A percentile compares a stretch with the other conserved stretches of the same genome.
Evolutionary conservation across 352 stramenopile genomes (phyloP).

Genomic region (Phytopythium helicoides): DNA sequence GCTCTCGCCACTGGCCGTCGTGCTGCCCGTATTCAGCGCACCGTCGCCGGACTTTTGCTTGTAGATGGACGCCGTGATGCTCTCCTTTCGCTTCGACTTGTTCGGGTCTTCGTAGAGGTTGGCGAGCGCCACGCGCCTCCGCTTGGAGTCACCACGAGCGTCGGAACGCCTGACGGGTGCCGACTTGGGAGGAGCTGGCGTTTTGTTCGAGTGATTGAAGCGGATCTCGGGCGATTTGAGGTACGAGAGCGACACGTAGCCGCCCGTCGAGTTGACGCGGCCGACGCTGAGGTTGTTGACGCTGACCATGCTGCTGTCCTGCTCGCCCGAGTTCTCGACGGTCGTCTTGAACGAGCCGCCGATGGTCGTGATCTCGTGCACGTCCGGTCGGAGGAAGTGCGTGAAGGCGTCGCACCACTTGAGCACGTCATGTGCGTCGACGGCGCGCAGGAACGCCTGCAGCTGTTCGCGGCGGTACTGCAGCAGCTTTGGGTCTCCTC

Average conservation of each 20-base stretch:
- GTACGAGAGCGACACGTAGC: slow-evolving; percentile 75
- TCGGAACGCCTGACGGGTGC: slow-evolving; percentile 14
- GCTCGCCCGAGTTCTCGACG: slow-evolving; percentile 19
- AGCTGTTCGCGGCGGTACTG: slow-evolving; percentile 62
- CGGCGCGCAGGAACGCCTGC: slow-evolving; percentile 53
- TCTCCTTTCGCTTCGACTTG: slow-evolving; percentile 13
- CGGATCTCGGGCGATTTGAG: slow-evolving; percentile 75
- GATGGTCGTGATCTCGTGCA: slow-evolving; percentile 42
- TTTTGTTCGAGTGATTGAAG: slow-evolving; percentile 49
- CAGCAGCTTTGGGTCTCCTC: slow-evolving; percentile 69
- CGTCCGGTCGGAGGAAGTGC: slow-evolving; percentile 59
- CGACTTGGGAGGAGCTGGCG: slow-evolving; percentile 13
- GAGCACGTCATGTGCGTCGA: slow-evolving; percentile 57
- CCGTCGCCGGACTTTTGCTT: slow-evolving; percentile 22
- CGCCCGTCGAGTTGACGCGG: slow-evolving; percentile 39
- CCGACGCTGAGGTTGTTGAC: slow-evolving; percentile 20
- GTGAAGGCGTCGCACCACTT: slow-evolving; percentile 59
- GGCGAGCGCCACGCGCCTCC: slow-evolving; percentile 40
- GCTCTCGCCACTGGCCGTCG: slow-evolving; percentile 4
- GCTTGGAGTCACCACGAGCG: slow-evolving; percentile 57
- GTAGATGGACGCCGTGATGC: background rate
- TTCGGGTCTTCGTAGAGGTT: slow-evolving; percentile 31
- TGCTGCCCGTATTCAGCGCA: slow-evolving; percentile 2
- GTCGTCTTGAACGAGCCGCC: slow-evolving; percentile 19
- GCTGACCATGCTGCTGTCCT: slow-evolving; percentile 15